phyloP scores from a whole-genome alignment of 2,329 filamentous ascomycete species.

The Colletotrichum cereale region DNA sequence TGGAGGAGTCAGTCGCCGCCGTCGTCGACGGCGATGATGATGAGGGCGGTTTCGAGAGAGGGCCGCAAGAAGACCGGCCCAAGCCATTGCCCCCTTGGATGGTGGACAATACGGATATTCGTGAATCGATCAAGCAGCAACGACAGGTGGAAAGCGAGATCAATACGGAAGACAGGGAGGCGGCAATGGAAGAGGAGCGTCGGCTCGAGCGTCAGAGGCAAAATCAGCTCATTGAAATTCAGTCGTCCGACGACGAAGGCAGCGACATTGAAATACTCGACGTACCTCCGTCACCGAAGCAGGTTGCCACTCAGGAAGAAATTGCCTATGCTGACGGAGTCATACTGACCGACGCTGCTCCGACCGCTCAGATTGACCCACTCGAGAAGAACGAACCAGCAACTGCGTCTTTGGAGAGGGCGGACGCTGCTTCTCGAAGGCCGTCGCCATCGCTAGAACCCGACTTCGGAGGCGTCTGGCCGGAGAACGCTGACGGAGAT shows the following conservation, averaged over 20 bases:
- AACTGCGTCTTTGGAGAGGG: neutral
- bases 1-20: slow-evolving; percentile 43
- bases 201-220: slow-evolving; percentile 57
- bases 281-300: slow-evolving; percentile 52
- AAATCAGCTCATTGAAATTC: slow-evolving; percentile 70
- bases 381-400: neutral
- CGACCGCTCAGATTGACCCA: neutral
- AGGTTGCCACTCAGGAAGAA: slow-evolving; percentile 5
- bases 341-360: neutral
- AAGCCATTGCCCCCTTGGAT: slow-evolving; percentile 84
- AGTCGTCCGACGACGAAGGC: slow-evolving; percentile 70
- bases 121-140: slow-evolving; percentile 71
- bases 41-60: slow-evolving; percentile 76
- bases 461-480: slow-evolving; percentile 54
- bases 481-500: slow-evolving; percentile 46
- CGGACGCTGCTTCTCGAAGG: neutral
- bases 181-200: slow-evolving; percentile 67
- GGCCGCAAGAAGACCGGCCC: slow-evolving; percentile 57
- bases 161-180: slow-evolving; percentile 72
- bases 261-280: slow-evolving; percentile 71
- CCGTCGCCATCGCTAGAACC: slow-evolving; percentile 43
- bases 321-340: slow-evolving; percentile 34
- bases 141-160: slow-evolving; percentile 69
- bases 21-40: slow-evolving; percentile 55
- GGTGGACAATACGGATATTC: slow-evolving; percentile 72